These are phyloP conservation scores for Penicillium sclerotiorum DNA, from an alignment of 2,329 filamentous ascomycete genomes.

Conservation along the genomic window DNA sequence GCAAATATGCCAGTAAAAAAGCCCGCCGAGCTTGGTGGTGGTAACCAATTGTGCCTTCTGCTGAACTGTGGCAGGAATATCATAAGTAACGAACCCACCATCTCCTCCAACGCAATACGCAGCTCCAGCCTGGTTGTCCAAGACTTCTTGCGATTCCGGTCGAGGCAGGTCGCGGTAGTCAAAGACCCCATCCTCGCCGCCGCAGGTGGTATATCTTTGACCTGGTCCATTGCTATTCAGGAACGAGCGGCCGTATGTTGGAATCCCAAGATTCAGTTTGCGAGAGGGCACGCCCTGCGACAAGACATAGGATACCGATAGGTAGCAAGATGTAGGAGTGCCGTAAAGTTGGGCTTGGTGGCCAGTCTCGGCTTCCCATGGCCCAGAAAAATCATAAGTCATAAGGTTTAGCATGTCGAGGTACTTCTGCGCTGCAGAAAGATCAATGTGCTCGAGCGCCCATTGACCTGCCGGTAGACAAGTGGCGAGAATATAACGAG, in stretches of 20 bases:
- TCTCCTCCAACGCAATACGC: constrained; percentile 71
- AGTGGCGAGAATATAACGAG: constrained; percentile 70
- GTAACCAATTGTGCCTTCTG: constrained; percentile 75
- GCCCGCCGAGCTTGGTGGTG: constrained; percentile 69
- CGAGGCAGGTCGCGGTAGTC: constrained; percentile 72
- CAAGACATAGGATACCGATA: constrained; percentile 67
- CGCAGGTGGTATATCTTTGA: constrained; percentile 56
- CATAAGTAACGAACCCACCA: constrained; percentile 77
- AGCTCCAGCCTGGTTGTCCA: constrained; percentile 69
- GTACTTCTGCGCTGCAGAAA: constrained; percentile 63
- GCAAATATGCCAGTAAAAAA: constrained; percentile 83
- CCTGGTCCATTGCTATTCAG: constrained; percentile 66
- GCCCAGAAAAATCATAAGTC: constrained; percentile 77
- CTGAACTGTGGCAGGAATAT: constrained; percentile 74
- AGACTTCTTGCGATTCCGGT: constrained; percentile 62
- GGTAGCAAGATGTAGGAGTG: constrained; percentile 62
- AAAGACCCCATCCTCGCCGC: constrained; percentile 69
- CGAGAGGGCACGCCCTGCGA: constrained; percentile 66
- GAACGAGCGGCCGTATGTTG: constrained; percentile 75
- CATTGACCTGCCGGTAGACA: constrained; percentile 70
- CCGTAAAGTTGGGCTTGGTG: constrained; percentile 77
- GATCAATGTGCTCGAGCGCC: constrained; percentile 69
- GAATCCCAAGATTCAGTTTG: constrained; percentile 76
- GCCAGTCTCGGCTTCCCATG: constrained; percentile 68
- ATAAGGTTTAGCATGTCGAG: constrained; percentile 78